These are phyloP conservation scores for Fusarium humuli DNA, from an alignment of 2,329 filamentous ascomycete species.

Conservation along the genomic window DNA sequence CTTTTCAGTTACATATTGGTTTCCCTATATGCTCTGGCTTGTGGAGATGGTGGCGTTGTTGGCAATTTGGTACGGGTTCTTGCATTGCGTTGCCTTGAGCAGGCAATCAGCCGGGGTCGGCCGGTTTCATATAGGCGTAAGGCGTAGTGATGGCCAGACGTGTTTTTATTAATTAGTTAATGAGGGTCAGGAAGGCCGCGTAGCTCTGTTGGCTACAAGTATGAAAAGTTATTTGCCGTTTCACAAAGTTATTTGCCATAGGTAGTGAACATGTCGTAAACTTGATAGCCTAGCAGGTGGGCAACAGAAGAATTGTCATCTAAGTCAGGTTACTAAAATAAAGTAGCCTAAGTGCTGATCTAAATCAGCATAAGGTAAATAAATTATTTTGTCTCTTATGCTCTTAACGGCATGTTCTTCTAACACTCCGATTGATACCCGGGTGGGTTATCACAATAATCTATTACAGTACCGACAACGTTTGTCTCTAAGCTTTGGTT, in stretches of 20 bases:
- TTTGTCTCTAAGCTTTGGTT: too few species aligned
- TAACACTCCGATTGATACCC: background rate
- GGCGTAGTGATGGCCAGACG: background rate
- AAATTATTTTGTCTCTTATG: background rate
- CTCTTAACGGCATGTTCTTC: background rate
- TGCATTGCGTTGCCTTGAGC: conserved; percentile 19
- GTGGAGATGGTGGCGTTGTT: conserved; percentile 29
- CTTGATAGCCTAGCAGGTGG: background rate
- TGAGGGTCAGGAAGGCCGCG: conserved; percentile 3
- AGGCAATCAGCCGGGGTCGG: conserved; percentile 11
- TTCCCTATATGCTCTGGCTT: conserved; percentile 19
- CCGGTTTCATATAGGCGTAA: conserved; percentile 9
- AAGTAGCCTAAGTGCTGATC: background rate
- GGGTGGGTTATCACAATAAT: too few species aligned
- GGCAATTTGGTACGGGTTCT: conserved; percentile 20
- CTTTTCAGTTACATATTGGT: conserved; percentile 31
- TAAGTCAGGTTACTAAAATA: background rate
- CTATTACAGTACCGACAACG: too few species aligned
- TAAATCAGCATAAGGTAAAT: background rate
- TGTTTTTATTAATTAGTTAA: conserved; percentile 6
- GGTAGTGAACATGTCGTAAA: background rate
- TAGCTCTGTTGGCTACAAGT: conserved; percentile 19
- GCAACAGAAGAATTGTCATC: too few species aligned
- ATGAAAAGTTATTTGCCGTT: conserved; percentile 32
- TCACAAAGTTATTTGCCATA: background rate